Evolutionary conservation across 345 rosid species (phyloP).

Genomic region (Adansonia digitata): DNA sequence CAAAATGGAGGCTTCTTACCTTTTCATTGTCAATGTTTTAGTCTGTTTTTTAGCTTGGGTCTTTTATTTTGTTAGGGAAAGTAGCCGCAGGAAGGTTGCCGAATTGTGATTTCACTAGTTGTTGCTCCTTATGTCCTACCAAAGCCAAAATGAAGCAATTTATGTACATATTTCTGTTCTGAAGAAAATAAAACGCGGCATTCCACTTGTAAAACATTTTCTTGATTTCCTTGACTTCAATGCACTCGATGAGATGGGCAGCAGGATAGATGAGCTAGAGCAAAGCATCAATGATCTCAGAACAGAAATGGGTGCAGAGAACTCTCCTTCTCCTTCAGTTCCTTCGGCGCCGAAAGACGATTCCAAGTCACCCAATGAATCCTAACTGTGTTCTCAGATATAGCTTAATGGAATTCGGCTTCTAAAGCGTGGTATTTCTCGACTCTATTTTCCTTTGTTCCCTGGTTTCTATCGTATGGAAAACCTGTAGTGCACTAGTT

Average conservation of each 20-base stretch:
- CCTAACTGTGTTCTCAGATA: slow-evolving; percentile 15
- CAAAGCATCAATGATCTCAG: slow-evolving; percentile 76
- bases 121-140: not conserved
- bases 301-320: slow-evolving; percentile 78
- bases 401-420: not conserved
- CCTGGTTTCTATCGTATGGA: not conserved
- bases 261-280: slow-evolving; percentile 76
- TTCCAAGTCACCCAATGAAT: slow-evolving; percentile 44
- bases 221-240: slow-evolving; percentile 46
- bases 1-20: not conserved
- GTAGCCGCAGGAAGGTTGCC: not conserved
- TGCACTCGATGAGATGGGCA: slow-evolving; percentile 94
- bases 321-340: slow-evolving; percentile 57
- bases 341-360: slow-evolving; percentile 45
- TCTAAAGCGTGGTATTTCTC: not conserved
- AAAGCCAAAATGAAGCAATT: not conserved
- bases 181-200: not conserved
- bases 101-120: not conserved
- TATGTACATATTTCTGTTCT: not conserved
- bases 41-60: not conserved
- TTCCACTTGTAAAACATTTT: not conserved
- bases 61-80: not conserved
- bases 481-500: not conserved
- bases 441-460: not conserved
- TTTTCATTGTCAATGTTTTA: not conserved